phyloP scores from a whole-genome alignment of 345 rosid genomes.

The Brassica incana region DNA sequence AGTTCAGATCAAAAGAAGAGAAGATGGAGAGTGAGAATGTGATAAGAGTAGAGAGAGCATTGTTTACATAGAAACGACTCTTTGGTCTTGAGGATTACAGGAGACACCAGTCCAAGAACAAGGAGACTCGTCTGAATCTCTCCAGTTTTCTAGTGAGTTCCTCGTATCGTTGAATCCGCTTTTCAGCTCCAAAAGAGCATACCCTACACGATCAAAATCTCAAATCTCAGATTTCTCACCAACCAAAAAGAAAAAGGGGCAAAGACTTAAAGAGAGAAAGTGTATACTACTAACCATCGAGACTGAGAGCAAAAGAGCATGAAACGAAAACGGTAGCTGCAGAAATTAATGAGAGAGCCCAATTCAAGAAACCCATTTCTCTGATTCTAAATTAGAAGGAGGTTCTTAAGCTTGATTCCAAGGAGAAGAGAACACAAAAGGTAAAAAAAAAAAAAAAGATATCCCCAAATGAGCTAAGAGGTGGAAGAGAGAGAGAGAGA shows the following conservation, averaged over 20 bases:
- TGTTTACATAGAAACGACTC: constrained; percentile 71
- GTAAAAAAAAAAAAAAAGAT: not conserved
- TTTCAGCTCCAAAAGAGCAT: constrained; percentile 73
- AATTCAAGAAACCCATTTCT: constrained; percentile 22
- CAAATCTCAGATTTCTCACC: constrained; percentile 34
- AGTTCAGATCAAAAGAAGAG: constrained; percentile 3
- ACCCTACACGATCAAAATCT: constrained; percentile 42
- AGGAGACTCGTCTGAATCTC: constrained; percentile 66
- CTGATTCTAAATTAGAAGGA: not conserved
- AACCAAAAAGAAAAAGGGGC: not conserved
- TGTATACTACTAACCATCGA: constrained; percentile 34
- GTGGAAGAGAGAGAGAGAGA: constrained; percentile 8
- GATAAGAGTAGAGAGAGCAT: not conserved
- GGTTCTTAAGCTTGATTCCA: not conserved
- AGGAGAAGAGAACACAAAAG: not conserved
- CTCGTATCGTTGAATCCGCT: constrained; percentile 71
- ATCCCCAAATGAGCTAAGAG: not conserved
- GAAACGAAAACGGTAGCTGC: constrained; percentile 31
- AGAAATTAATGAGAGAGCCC: constrained; percentile 19
- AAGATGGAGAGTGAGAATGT: not conserved
- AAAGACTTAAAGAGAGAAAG: not conserved
- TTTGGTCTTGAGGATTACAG: constrained; percentile 62
- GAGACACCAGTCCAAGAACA: constrained; percentile 94
- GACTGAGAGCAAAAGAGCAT: constrained; percentile 35
- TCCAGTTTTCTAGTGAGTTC: constrained; percentile 71